These are phyloP conservation scores for Russula earlei DNA, from an alignment of 768 basidiomycete genomes.

Conservation along the genomic window DNA sequence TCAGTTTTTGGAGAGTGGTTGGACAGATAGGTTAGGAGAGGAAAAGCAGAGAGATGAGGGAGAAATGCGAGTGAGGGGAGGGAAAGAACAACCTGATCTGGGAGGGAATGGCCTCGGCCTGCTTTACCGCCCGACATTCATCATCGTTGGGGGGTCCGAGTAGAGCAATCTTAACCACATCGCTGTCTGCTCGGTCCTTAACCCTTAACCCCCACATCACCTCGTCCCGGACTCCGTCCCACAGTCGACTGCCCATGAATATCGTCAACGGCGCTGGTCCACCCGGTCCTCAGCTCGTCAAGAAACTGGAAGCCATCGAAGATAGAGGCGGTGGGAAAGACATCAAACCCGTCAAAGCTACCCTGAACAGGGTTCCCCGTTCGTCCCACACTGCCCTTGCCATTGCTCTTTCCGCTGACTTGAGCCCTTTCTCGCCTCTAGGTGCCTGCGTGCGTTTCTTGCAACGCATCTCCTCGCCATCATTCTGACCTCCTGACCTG, in stretches of 20 bases:
- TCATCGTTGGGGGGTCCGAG: too few relatives aligned
- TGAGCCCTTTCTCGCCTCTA: constrained; percentile 24
- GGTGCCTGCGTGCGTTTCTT: constrained; percentile 63
- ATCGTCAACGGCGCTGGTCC: constrained; percentile 17
- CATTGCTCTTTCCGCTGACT: constrained; percentile 16
- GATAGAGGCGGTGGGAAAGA: constrained; percentile 41
- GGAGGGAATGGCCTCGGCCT: too few relatives aligned
- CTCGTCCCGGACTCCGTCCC: constrained; percentile 9
- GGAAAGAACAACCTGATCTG: too few relatives aligned
- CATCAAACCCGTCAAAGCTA: constrained; percentile 63
- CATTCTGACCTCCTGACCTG: constrained; percentile 10
- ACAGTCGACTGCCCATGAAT: constrained; percentile 10
- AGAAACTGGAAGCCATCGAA: constrained; percentile 54
- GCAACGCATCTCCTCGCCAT: constrained; percentile 1
- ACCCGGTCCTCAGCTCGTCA: constrained; percentile 28
- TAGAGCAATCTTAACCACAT: too few relatives aligned
- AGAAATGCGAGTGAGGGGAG: not conserved
- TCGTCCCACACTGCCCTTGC: constrained; percentile 29
- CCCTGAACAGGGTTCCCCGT: constrained; percentile 84
- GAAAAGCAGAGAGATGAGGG: not conserved
- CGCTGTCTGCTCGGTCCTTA: not conserved
- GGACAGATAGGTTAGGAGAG: not conserved
- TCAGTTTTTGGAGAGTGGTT: too few relatives aligned
- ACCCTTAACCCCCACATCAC: constrained; percentile 8
- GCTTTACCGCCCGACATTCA: too few relatives aligned